phyloP scores from a whole-genome alignment of 768 basidiomycete species.

The Suillus discolor region DNA sequence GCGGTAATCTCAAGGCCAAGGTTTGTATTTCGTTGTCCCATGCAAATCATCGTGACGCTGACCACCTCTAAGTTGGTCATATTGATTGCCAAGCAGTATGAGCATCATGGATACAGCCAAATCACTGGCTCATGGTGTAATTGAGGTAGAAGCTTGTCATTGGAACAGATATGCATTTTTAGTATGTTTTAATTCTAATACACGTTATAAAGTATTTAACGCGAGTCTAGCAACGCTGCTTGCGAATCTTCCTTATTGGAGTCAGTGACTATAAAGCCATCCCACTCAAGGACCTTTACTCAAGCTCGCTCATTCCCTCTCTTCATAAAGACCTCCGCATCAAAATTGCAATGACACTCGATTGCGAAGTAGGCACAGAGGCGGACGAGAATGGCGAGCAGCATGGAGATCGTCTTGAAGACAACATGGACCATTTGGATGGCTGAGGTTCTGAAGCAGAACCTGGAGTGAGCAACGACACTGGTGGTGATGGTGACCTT shows the following conservation, averaged over 20 bases:
- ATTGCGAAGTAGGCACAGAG: no score
- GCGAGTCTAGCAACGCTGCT: background rate
- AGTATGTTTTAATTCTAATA: background rate
- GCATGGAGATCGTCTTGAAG: no score
- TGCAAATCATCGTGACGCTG: background rate
- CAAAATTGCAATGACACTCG: background rate
- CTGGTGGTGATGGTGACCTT: no score
- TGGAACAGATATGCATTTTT: slow-evolving; percentile 11
- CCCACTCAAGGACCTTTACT: background rate
- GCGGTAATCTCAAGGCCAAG: slow-evolving; percentile 5
- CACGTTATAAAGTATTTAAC: background rate
- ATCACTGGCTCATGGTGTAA: background rate
- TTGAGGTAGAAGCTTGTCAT: slow-evolving; percentile 11
- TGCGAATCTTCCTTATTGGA: background rate
- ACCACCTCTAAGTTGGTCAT: background rate
- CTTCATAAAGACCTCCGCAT: background rate
- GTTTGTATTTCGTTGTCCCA: background rate
- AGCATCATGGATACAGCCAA: slow-evolving; percentile 9
- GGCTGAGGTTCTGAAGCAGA: no score
- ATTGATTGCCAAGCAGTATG: background rate
- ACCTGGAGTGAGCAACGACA: no score
- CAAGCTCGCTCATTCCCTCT: background rate
- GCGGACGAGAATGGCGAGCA: no score
- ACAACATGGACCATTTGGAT: no score
- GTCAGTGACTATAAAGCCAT: background rate